Evolutionary conservation across 2,329 filamentous ascomycete species (phyloP).

Genomic region (Apiospora pterosperma): DNA sequence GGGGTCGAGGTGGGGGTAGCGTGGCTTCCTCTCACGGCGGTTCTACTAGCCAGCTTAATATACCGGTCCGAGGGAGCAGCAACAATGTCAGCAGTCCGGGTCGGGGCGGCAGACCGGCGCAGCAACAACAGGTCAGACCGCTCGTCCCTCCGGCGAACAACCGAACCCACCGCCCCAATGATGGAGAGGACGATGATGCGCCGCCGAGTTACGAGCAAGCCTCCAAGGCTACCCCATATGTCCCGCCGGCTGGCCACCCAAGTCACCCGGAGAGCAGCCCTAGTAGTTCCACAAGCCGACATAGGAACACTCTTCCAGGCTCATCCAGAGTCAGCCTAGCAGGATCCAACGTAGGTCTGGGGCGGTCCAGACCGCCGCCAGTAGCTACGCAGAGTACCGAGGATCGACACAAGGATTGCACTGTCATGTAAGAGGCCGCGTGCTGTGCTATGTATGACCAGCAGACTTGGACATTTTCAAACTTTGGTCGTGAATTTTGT

Average conservation of each 20-base stretch:
- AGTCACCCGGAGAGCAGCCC: conserved; percentile 42
- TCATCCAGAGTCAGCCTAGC: not conserved
- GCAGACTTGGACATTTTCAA: too few relatives aligned
- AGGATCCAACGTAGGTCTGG: not conserved
- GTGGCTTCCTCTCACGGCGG: conserved; percentile 21
- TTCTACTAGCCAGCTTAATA: conserved; percentile 17
- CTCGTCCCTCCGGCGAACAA: conserved; percentile 38
- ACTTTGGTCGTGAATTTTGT: not conserved
- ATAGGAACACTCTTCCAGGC: not conserved
- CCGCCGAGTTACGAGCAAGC: conserved; percentile 59
- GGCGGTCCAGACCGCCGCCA: not conserved
- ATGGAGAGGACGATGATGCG: conserved; percentile 44
- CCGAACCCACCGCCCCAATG: conserved; percentile 33
- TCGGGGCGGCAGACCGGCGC: conserved; percentile 22
- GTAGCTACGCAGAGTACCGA: not conserved
- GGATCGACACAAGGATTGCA: not conserved
- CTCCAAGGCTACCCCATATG: conserved; percentile 46
- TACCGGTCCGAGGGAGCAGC: conserved; percentile 10
- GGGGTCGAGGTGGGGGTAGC: conserved; percentile 17
- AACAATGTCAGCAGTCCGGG: conserved; percentile 8
- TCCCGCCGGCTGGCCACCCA: conserved; percentile 49
- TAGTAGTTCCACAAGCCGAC: not conserved
- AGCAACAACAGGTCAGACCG: conserved; percentile 39
- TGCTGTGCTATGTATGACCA: too few relatives aligned
- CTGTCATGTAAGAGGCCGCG: not conserved